Evolutionary conservation across 1,284 basidiomycete species (phyloP).

Genomic region (Leccinum ponderosum): DNA sequence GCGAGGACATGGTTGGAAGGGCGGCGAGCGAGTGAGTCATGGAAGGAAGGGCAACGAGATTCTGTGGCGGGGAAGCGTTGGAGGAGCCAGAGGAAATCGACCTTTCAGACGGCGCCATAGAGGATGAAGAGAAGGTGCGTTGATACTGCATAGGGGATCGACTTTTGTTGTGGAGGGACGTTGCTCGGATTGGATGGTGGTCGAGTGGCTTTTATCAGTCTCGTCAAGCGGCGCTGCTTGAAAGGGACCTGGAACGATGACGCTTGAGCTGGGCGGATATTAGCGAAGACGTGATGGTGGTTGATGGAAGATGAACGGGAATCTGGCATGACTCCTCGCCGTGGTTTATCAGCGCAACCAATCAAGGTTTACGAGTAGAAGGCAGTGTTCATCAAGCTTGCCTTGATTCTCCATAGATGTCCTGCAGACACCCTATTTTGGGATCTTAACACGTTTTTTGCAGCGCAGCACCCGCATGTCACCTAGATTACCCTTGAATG

Average conservation of each 20-base stretch:
- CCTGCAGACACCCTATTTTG: slow-evolving; percentile 25
- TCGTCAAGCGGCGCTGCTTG: slow-evolving; percentile 24
- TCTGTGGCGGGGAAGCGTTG: slow-evolving; percentile 31
- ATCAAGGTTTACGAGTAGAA: slow-evolving; percentile 30
- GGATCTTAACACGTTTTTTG: slow-evolving; percentile 33
- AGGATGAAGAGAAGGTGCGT: slow-evolving; percentile 31
- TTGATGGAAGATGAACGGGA: slow-evolving; percentile 33
- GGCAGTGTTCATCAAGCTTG: slow-evolving; percentile 29
- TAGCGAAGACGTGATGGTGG: slow-evolving; percentile 36
- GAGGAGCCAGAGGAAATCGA: slow-evolving; percentile 36
- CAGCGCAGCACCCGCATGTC: slow-evolving; percentile 35
- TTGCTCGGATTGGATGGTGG: background rate
- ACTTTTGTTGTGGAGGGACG: slow-evolving; percentile 15
- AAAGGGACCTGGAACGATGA: slow-evolving; percentile 24
- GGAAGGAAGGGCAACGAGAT: slow-evolving; percentile 32
- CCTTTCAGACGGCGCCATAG: slow-evolving; percentile 34
- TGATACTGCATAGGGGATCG: slow-evolving; percentile 33
- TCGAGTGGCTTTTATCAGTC: slow-evolving; percentile 28
- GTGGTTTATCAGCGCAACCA: slow-evolving; percentile 34
- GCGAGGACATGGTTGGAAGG: slow-evolving; percentile 32
- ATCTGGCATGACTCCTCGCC: slow-evolving; percentile 30
- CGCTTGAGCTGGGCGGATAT: slow-evolving; percentile 29
- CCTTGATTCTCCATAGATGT: slow-evolving; percentile 19
- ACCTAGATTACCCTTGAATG: slow-evolving; percentile 16
- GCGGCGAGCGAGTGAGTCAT: slow-evolving; percentile 35